Evolutionary conservation across 805 yeast genomes (phyloP), one percentile per base, ranked within the genome.

Genomic region (Pichia membranifaciens): DNA sequence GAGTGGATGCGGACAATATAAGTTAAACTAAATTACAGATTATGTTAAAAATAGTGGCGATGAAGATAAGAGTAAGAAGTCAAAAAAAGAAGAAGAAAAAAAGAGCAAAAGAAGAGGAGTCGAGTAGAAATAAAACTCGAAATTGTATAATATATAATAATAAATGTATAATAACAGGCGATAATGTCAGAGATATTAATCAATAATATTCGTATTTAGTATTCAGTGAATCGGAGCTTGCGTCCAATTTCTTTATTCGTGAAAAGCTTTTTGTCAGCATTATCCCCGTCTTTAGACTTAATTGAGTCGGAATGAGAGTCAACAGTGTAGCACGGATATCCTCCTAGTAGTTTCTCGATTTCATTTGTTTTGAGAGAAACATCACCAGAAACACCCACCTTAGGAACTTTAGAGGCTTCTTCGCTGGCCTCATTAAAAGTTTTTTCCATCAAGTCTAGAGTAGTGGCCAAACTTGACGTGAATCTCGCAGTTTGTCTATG

Each of bases 401-500:
- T 15, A 7, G 36, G n/a, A 8, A 8, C 10, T 7, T 8, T 10
- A 12, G 36, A 7, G 20, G n/a, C 25, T 7, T 37, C 33, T 17
- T 42, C 45, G 38, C 12, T 5, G 7, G 68, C 59, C 22, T 68
- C 71, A 43, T 65, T 63, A 58, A 70, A 74, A 54, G 70, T 75
- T 54, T 67, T 72, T 65, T 70, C 80, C 59, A 79, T 73, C 56
- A 81, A 91, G 56, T 70, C 68, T 50, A 78, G 72, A 53, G 77
- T 85, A 51, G 79, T 77, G 55, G 74, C 75, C 64, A 82, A 75
- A 22, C 87, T 87, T 58, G 76, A 84, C 58, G 78, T 70, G 55
- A 86, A 86, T 58, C 97, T 73, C 53, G 76, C 73, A 0, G 96
- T 87, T 68, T 89, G 97, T 48, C 96, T 75, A 65, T 84, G 90